phyloP scores from a whole-genome alignment of 192 early-diverging fungal genomes.

The Coemansia reversa region DNA sequence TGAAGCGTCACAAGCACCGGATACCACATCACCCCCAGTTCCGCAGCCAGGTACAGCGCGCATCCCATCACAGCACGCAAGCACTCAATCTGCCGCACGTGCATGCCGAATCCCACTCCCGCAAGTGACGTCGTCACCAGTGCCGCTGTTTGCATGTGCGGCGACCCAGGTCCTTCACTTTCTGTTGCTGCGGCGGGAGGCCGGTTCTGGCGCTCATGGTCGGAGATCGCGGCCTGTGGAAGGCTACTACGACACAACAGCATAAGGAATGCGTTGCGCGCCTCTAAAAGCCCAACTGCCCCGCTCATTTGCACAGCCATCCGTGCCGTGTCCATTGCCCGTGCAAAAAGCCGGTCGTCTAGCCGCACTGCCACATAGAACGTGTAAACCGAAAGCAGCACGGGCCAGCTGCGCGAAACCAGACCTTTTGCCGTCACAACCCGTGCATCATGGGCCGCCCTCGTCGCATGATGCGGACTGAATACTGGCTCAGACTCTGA shows the following conservation, averaged over 20 bases:
- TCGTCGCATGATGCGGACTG: background rate
- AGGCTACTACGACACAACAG: constrained; percentile 83
- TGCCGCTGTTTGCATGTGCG: constrained; percentile 6
- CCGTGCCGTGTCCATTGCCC: constrained; percentile 66
- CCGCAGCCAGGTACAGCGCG: constrained; percentile 68
- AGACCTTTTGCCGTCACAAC: constrained; percentile 62
- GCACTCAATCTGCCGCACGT: constrained; percentile 76
- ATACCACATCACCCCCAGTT: constrained; percentile 83
- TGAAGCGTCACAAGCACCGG: constrained; percentile 85
- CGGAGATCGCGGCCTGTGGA: constrained; percentile 55
- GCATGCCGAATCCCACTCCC: constrained; percentile 52
- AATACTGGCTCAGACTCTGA: constrained; percentile 55
- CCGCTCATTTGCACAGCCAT: constrained; percentile 79
- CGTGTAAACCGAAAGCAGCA: constrained; percentile 71
- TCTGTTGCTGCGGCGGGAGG: background rate
- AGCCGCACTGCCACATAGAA: constrained; percentile 73
- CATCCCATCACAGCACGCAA: constrained; percentile 71
- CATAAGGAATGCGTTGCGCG: constrained; percentile 83
- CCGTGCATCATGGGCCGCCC: background rate
- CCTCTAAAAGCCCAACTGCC: constrained; percentile 70
- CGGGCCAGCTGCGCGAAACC: constrained; percentile 79
- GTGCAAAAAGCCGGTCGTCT: constrained; percentile 82
- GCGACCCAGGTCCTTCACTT: background rate
- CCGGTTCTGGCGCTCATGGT: constrained; percentile 29
- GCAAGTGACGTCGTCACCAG: constrained; percentile 30